These are phyloP conservation scores for Oldenlandia corymbosa DNA, from an alignment of 257 asterid genomes.

Conservation along the genomic window DNA sequence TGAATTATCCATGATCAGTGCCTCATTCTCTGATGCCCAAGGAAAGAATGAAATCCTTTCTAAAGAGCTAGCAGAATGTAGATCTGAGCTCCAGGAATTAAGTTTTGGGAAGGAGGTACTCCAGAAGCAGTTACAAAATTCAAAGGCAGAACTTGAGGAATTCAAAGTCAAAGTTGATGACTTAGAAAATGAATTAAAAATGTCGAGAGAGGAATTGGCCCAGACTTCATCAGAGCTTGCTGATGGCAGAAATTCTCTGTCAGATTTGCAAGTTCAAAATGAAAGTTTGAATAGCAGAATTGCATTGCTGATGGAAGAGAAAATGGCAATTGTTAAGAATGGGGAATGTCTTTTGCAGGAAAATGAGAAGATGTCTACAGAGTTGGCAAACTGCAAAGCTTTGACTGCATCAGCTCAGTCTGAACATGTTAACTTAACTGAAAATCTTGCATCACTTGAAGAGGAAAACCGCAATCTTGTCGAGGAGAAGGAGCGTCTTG, in stretches of 20 bases:
- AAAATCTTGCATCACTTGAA: slow-evolving; percentile 31
- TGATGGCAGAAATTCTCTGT: slow-evolving; percentile 48
- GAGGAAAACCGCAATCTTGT: slow-evolving; percentile 48
- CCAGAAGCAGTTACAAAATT: slow-evolving; percentile 47
- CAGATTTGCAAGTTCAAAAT: slow-evolving; percentile 53
- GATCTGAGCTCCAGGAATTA: slow-evolving; percentile 47
- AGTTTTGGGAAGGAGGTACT: slow-evolving; percentile 48
- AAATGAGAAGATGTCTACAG: slow-evolving; percentile 46
- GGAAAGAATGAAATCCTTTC: slow-evolving; percentile 47
- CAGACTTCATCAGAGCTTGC: slow-evolving; percentile 54
- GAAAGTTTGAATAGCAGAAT: slow-evolving; percentile 43
- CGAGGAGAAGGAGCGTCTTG: slow-evolving; percentile 48
- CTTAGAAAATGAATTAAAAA: slow-evolving; percentile 57
- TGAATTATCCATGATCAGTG: slow-evolving; percentile 37
- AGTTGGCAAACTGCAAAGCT: slow-evolving; percentile 46
- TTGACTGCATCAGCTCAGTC: slow-evolving; percentile 45
- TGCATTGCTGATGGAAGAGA: slow-evolving; percentile 46
- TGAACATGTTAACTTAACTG: slow-evolving; percentile 30
- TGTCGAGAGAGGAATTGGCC: slow-evolving; percentile 53
- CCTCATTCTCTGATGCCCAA: slow-evolving; percentile 47
- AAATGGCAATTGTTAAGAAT: slow-evolving; percentile 45
- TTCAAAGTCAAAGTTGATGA: slow-evolving; percentile 47
- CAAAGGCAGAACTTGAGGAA: slow-evolving; percentile 53
- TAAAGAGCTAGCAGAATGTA: slow-evolving; percentile 47
- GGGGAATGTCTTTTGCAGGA: slow-evolving; percentile 38